A percentile compares a stretch with the other conserved stretches of the same genome.
These are phyloP conservation scores for Pythium vanterpoolii DNA, from an alignment of 352 stramenopile species.

Conservation along the genomic window DNA sequence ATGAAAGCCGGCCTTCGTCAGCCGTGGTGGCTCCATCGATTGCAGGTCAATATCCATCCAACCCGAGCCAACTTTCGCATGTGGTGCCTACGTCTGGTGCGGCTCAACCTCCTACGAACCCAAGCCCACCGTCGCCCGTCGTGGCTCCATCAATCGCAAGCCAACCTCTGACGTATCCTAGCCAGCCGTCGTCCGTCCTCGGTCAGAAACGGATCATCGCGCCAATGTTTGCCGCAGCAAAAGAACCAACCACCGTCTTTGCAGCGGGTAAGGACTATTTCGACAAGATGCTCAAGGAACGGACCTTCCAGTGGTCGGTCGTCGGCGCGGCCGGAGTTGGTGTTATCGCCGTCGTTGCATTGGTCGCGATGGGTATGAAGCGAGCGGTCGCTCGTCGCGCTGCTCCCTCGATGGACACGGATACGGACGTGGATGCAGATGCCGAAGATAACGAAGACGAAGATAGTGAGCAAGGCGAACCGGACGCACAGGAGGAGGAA, in stretches of 20 bases:
- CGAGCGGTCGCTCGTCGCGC: not conserved
- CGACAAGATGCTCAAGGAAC: conserved; percentile 9
- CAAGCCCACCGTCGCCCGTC: too few relatives aligned
- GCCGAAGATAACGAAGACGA: not conserved
- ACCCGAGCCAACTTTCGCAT: too few relatives aligned
- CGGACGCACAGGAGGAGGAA: too few relatives aligned
- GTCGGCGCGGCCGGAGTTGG: conserved; percentile 7
- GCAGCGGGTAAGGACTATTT: not conserved
- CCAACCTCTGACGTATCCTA: too few relatives aligned
- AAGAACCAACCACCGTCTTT: not conserved
- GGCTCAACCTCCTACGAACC: too few relatives aligned
- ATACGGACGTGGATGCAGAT: not conserved
- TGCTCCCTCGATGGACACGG: not conserved
- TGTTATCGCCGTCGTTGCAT: conserved; percentile 5
- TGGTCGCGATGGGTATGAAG: conserved; percentile 1
- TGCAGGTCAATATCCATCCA: too few relatives aligned
- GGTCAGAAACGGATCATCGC: too few relatives aligned
- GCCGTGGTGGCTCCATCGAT: too few relatives aligned
- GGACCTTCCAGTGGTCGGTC: conserved; percentile 3
- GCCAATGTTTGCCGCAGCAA: not conserved
- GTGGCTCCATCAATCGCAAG: too few relatives aligned
- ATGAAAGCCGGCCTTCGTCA: too few relatives aligned
- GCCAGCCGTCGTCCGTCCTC: too few relatives aligned
- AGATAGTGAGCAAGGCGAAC: conserved; percentile 5
- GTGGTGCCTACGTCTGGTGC: too few relatives aligned